Base-by-base conservation (phyloP, 2,329 filamentous ascomycete species). In the Seiridium cupressi region DNA sequence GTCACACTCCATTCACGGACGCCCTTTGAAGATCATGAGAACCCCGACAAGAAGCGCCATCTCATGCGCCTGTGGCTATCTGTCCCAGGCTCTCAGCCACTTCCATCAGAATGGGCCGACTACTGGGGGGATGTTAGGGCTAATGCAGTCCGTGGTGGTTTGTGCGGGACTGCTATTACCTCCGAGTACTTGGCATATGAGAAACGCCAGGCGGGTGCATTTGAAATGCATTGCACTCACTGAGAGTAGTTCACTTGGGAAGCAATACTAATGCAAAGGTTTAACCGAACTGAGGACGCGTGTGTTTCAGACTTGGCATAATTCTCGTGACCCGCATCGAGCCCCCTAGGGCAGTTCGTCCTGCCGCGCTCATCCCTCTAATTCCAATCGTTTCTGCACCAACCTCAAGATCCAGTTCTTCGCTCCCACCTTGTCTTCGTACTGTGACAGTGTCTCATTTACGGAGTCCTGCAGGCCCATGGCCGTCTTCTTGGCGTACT, bases 21-120 rank as follows among this genome's bases (percentile, higher is more conserved):
- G 8, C 46, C 47, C 8, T 62, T 62, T 51, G 55, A 58, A 32
- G 61, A 62, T 40, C 51, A 42, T 46, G 59, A 62, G 9, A 42
- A 58, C n/a, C 46, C 47, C 35, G 59, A 62, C 13, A 49, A 60
- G 5, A 62, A 62, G 55, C 54, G 61, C n/a, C 61, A 62, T 48
- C 59, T 62, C 9, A 60, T 62, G 61, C 61, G 61, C 31, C 51
- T 62, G 18, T 62, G 61, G 61, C 11, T 62, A 5, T 62, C 61
- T n/a, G 44, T 62, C 26, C 61, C 61, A 4, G 46, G 46, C 18
- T 62, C 61, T 5, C 59, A 61, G 56, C 54, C 59, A 6, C 47
- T 62, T 3, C 61, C 61, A 1, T 3, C 34, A 5, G 13, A 51
- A 40, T 62, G 59, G 59, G 54, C 59, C n/a, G 61, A 62, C n/a